These are phyloP conservation scores for Nicotiana obtusifolia DNA, from an alignment of 257 asterid species.

Conservation along the genomic window DNA sequence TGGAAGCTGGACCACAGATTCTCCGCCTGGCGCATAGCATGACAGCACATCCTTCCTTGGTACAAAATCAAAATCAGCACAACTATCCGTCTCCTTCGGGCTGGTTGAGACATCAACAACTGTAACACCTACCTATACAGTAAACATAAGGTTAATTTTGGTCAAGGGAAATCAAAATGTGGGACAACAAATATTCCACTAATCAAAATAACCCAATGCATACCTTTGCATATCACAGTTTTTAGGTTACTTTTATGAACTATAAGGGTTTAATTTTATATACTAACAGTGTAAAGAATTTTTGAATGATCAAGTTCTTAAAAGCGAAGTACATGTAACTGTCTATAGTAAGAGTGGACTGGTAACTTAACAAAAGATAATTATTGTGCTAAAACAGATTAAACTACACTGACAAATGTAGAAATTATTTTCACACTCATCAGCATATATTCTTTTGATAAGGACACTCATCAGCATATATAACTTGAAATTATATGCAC, in stretches of 20 bases:
- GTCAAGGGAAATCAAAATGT: neutral
- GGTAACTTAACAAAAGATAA: no score
- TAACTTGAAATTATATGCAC: no score
- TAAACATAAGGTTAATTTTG: neutral
- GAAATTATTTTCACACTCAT: no score
- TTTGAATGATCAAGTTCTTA: no score
- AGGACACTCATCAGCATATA: no score
- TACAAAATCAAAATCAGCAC: slow-evolving; percentile 59
- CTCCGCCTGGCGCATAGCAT: slow-evolving; percentile 31
- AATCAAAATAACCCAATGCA: no score
- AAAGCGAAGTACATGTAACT: neutral
- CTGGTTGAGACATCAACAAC: slow-evolving; percentile 78
- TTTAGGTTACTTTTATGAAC: neutral
- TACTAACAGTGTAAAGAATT: no score
- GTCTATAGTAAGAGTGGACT: no score
- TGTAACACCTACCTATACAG: slow-evolving; percentile 56
- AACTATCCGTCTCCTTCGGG: slow-evolving; percentile 30
- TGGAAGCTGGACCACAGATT: slow-evolving; percentile 36
- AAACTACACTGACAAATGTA: no score
- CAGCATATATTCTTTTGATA: no score
- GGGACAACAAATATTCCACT: no score
- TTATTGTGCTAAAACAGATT: no score
- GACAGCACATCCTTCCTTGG: slow-evolving; percentile 63
- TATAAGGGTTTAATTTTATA: neutral
- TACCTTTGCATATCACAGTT: neutral